A percentile compares a stretch with the other conserved stretches of the same genome.
These are phyloP conservation scores for Hamigera avellanea DNA, from an alignment of 495 filamentous ascomycete genomes.

Conservation along the genomic window DNA sequence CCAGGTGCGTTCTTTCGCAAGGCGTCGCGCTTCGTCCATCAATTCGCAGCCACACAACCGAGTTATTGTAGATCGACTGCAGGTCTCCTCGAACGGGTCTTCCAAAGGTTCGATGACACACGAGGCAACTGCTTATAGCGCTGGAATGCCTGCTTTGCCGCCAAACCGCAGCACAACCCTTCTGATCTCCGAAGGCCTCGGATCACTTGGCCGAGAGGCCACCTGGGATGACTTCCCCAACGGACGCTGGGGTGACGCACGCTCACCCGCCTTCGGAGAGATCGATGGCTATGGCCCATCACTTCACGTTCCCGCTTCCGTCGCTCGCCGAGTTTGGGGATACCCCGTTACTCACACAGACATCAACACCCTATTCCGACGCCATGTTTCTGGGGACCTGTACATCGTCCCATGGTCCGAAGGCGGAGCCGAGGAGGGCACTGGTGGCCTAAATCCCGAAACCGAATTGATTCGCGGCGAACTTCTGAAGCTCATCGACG, in stretches of 20 bases:
- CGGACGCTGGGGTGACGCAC: constrained; percentile 89
- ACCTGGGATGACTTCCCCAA: constrained; percentile 99
- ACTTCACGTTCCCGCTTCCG: constrained; percentile 65
- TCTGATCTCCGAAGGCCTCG: constrained; percentile 85
- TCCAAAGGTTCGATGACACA: constrained; percentile 26
- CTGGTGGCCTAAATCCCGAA: constrained; percentile 52
- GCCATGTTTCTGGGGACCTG: constrained; percentile 65
- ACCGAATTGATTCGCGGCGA: constrained; percentile 65
- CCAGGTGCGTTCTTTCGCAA: constrained; percentile 14
- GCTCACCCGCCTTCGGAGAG: constrained; percentile 83
- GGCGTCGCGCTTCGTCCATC: constrained; percentile 39
- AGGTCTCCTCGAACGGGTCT: constrained; percentile 15
- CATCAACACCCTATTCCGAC: constrained; percentile 67
- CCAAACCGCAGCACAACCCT: constrained; percentile 65
- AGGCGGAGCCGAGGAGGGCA: constrained; percentile 51
- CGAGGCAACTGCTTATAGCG: constrained; percentile 46
- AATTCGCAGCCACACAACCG: constrained; percentile 62
- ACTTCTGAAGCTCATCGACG: constrained; percentile 59
- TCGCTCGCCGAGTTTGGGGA: constrained; percentile 77
- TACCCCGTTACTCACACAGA: constrained; percentile 54
- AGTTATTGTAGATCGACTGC: constrained; percentile 57
- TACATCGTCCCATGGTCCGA: constrained; percentile 85
- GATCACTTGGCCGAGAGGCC: constrained; percentile 83
- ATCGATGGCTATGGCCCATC: constrained; percentile 92
- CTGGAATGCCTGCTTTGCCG: constrained; percentile 24